These are phyloP conservation scores for Aspergillus alliaceus DNA, from an alignment of 2,329 filamentous ascomycete species.

Conservation along the genomic window DNA sequence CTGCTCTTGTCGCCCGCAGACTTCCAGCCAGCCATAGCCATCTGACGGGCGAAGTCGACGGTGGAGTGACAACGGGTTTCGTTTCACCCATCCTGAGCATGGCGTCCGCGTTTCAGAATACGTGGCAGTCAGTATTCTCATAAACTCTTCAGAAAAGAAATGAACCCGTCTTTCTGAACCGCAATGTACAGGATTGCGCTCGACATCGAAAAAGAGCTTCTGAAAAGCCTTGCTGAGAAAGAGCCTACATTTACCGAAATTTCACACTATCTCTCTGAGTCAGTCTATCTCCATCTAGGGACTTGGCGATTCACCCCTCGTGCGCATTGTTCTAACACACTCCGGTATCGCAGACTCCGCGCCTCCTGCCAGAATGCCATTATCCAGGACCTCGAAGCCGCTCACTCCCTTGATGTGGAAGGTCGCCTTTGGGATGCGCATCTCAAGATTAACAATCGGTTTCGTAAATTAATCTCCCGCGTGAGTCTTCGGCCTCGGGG, in stretches of 20 bases:
- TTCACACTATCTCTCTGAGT: slow-evolving; percentile 45
- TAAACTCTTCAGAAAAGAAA: slow-evolving; percentile 8
- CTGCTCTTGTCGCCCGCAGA: slow-evolving; percentile 48
- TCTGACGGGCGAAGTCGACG: slow-evolving; percentile 58
- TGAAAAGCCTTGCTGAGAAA: slow-evolving; percentile 49
- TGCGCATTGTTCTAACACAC: slow-evolving; percentile 1
- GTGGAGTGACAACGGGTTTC: slow-evolving; percentile 45
- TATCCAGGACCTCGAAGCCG: slow-evolving; percentile 59
- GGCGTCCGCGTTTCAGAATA: slow-evolving; percentile 51
- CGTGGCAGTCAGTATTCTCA: slow-evolving; percentile 51
- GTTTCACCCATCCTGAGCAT: slow-evolving; percentile 29
- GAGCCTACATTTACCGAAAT: slow-evolving; percentile 53
- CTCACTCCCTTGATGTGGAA: slow-evolving; percentile 64
- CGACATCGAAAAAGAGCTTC: slow-evolving; percentile 51
- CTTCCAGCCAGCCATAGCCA: slow-evolving; percentile 55
- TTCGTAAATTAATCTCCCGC: slow-evolving; percentile 67
- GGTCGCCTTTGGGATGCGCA: slow-evolving; percentile 76
- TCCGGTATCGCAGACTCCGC: slow-evolving; percentile 58
- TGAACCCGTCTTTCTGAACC: slow-evolving; percentile 19
- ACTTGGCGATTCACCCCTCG: background rate
- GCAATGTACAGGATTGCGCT: slow-evolving; percentile 33
- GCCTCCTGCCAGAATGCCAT: slow-evolving; percentile 70
- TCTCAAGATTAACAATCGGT: slow-evolving; percentile 72
- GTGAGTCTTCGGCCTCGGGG: slow-evolving; percentile 32
- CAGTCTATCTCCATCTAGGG: background rate